Base-by-base conservation (phyloP, 768 basidiomycete species). In the Kwoniella pini region DNA sequence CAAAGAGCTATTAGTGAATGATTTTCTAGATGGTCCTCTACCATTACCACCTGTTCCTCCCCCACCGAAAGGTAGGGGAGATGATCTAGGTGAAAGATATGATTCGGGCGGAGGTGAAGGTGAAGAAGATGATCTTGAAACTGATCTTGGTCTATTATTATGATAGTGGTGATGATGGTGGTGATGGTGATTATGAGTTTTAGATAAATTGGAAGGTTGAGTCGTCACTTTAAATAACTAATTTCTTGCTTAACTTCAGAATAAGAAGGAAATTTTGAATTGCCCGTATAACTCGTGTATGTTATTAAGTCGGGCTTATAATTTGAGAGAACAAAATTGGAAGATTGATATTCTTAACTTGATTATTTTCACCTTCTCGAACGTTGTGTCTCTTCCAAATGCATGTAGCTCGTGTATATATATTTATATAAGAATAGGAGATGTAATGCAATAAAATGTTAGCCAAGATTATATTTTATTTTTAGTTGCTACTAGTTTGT, bases 101-200 rank as follows among this genome's bases (percentile, higher is more conserved):
- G 50, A 31, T 24, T 33, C 45, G 21, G 71, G 71, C 28, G 71
- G 67, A 24, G 74, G 74, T 22, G 74, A 75, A 6, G 74, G 74
- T 5, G 74, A 75, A 1, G 74, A 72, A n/a, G 74, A 71, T 7
- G 69, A 67, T 22, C 67, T 63, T 0, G 74, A 72, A 17, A 56
- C 50, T 9, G 71, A 71, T 33, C 70, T 42, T n/a, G 55, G 63
- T 46, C 68, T 52, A 6, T n/a, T 12, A 22, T 46, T 30, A 4
- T 45, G 55, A 5, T 24, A 44, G 31, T 52, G 55, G 27, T 62
- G 63, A 45, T 62, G 58, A 33, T 64, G 52, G 40, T 60, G 60
- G 19, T 64, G 65, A 24, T 51, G 63, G 36, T 65, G 60, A 24
- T 12, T 36, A 49, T 57, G 57, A 22, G 21, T 39, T 22, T 48